Evolutionary conservation across 2,329 filamentous ascomycete genomes (phyloP), one percentile per base, ranked within the genome.

Genomic region (Gaeumannomyces tritici): DNA sequence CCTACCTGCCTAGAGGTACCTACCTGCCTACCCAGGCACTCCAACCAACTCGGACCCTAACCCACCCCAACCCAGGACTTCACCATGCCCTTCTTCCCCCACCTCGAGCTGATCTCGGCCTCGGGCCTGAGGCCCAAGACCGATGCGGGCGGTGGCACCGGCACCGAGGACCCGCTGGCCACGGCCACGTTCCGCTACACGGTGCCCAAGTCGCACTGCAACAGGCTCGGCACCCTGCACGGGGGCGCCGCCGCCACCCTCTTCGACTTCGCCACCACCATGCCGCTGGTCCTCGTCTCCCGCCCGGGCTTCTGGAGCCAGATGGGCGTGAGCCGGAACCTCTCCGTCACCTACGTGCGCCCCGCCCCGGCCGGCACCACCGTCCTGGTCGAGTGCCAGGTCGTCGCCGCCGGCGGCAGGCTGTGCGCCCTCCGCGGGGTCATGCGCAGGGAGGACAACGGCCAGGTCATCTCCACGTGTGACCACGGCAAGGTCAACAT

Each of bases 281-380:
- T 84, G 24, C 77, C 84, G 4, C 72, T 90, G 15, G 73, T 80
- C 12, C 78, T 86, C 51, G 72, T 88, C 61, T 80, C 80, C 57
- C 75, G 75, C 27, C 83, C 82, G 0, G 87, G 85, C 7, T 84
- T 81, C 70, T 89, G 88, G 82, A 74, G 79, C 62, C 76, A 74
- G 54, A 78, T 86, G 28, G 88, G 88, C 51, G 87, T 91, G 29
- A 85, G 79, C 69, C 80, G 88, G 63, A 86, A 83, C 29, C 77
- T 91, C 62, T 85, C 81, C 68, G 80, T 88, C 55, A 89, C 85
- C 0, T 91, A 89, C 71, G 73, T 91, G 64, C 79, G 86, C 1
- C 88, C 88, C 1, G 79, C 82, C 3, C 81, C 82, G 1, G 69
- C 71, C 15, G 85, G 82, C 12, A 74, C 73, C 1, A 76, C 78